These are phyloP conservation scores for Pleurotus pulmonarius DNA, from an alignment of 768 basidiomycete genomes.

Conservation along the genomic window DNA sequence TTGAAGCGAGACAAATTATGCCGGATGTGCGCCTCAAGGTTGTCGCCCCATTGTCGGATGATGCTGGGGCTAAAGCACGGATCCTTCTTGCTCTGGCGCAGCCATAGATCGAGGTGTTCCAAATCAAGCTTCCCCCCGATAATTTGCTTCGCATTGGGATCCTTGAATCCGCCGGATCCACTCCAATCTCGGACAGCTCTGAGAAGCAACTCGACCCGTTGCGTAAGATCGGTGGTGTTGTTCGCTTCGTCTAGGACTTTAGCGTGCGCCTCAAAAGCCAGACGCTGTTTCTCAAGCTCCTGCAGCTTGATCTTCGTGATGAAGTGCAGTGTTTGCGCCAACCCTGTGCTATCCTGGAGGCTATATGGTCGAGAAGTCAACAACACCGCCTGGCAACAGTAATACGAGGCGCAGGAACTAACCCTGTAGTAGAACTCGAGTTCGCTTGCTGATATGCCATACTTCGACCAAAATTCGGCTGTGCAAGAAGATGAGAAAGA, in stretches of 20 bases:
- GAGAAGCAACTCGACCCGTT: slow-evolving; percentile 29
- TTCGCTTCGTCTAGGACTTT: slow-evolving; percentile 25
- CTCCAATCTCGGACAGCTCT: slow-evolving; percentile 30
- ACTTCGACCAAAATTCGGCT: too few species aligned
- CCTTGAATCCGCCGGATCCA: slow-evolving; percentile 24
- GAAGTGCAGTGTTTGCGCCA: slow-evolving; percentile 36
- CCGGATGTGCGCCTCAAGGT: slow-evolving; percentile 33
- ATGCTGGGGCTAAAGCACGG: slow-evolving; percentile 33
- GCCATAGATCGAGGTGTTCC: slow-evolving; percentile 28
- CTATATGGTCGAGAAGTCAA: background rate
- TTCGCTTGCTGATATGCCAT: too few species aligned
- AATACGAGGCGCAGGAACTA: too few species aligned
- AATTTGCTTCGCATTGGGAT: background rate
- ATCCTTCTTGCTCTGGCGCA: slow-evolving; percentile 36
- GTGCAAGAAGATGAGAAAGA: too few species aligned
- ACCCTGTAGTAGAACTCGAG: too few species aligned
- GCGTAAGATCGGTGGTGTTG: slow-evolving; percentile 14
- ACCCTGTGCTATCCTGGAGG: slow-evolving; percentile 12
- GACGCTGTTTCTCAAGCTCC: slow-evolving; percentile 36
- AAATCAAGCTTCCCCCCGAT: slow-evolving; percentile 22
- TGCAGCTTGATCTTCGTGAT: slow-evolving; percentile 41
- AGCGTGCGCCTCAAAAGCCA: slow-evolving; percentile 29
- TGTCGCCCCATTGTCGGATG: slow-evolving; percentile 31
- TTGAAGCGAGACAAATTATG: slow-evolving; percentile 34
- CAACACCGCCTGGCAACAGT: too few species aligned